Evolutionary conservation across 2,329 filamentous ascomycete species (phyloP), one percentile per base, ranked within the genome.

Genomic region (Fusarium hainanense): DNA sequence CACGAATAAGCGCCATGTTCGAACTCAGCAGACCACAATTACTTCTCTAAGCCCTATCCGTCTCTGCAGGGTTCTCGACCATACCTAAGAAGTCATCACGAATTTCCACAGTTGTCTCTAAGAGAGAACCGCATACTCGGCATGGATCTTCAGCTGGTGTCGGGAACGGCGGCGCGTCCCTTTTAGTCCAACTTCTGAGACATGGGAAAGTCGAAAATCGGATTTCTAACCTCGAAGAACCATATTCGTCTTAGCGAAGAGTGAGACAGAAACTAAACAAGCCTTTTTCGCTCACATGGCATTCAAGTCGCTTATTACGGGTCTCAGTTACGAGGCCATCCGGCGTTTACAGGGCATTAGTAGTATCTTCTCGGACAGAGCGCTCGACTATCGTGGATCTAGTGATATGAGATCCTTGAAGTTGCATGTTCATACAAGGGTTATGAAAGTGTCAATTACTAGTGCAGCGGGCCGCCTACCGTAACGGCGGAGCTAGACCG

Each of bases 301-400:
- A 30, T 51, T 46, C 11, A 42, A 21, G 25, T 43, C 30, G 5
- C 23, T 40, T 56, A 51, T 47, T 47, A 42, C 32, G 20, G 32
- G 62, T 51, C 44, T 51, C 37, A 51, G 46, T 50, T 43, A 42
- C 40, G 23, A 47, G 41, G 61, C 43, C 34, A 40, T 27, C 32
- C 49, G 21, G 32, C n/a, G 23, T n/a, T 28, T 28, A 28, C 27
- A 5, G 27, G 4, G 27, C 27, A 21, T 47, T 32, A 32, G 47
- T 44, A 40, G 20, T n/a, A 44, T 37, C 18, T 25, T 20, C 42
- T 59, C 48, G 55, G 62, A 41, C 20, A 48, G 42, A 12, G 43
- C 60, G 60, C 28, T 47, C 34, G 42, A 68, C 65, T 70, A 70
- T 64, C 58, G 51, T 50, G 63, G 54, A 46, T 50, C 52, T 70